Evolutionary conservation across 2,329 filamentous ascomycete genomes (phyloP).

Genomic region (Alternaria solani): DNA sequence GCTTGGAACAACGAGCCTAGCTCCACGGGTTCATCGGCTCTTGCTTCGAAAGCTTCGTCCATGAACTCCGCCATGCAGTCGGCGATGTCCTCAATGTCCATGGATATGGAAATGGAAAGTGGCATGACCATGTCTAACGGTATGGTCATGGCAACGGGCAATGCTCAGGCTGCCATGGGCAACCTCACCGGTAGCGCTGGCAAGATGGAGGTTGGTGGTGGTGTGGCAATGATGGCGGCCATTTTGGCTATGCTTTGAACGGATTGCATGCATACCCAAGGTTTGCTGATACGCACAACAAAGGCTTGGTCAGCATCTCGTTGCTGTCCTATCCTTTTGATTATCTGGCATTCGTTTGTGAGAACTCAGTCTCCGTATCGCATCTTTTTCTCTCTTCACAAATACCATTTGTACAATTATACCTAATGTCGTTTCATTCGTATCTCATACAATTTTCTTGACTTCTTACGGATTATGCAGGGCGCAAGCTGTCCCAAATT

Average conservation of each 20-base stretch:
- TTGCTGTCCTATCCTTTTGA: background rate
- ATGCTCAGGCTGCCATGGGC: constrained; percentile 38
- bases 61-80: constrained; percentile 29
- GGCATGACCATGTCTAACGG: constrained; percentile 49
- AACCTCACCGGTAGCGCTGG: constrained; percentile 18
- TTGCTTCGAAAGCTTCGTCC: background rate
- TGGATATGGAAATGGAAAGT: constrained; percentile 30
- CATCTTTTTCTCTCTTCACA: background rate
- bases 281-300: background rate
- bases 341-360: background rate
- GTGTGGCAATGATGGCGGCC: constrained; percentile 20
- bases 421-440: background rate
- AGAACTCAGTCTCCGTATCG: background rate
- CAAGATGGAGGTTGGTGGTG: constrained; percentile 9
- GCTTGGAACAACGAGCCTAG: constrained; percentile 22
- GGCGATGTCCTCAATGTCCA: constrained; percentile 50
- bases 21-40: background rate
- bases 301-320: background rate
- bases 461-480: background rate
- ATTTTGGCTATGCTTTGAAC: constrained; percentile 17
- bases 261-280: background rate
- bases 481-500: background rate
- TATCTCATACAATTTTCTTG: background rate
- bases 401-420: background rate
- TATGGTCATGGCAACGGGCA: constrained; percentile 15